A percentile compares a stretch with the other conserved stretches of the same genome.
These are phyloP conservation scores for Fonsecaea pugnacius DNA, from an alignment of 2,329 filamentous ascomycete genomes.

Conservation along the genomic window DNA sequence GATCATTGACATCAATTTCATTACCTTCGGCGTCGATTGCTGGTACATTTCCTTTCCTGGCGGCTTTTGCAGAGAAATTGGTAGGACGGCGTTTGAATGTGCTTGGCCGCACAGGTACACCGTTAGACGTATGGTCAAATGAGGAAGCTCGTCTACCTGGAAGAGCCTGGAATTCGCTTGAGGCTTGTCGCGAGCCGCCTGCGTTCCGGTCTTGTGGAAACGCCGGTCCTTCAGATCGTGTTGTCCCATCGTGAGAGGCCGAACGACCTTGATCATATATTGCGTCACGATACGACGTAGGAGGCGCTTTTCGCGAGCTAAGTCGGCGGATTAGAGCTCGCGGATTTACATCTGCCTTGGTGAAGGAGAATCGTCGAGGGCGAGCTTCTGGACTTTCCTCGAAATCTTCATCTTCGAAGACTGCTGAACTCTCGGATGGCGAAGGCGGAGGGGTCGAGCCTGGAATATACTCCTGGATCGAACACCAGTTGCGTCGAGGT, in stretches of 20 bases:
- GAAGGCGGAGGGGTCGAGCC: conserved; percentile 74
- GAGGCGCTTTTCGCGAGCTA: conserved; percentile 50
- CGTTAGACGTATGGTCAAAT: conserved; percentile 34
- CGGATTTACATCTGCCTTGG: conserved; percentile 58
- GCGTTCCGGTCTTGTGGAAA: conserved; percentile 17
- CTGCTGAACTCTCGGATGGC: conserved; percentile 57
- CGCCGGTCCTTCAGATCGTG: conserved; percentile 4
- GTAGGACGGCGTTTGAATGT: conserved; percentile 72
- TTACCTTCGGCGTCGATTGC: conserved; percentile 52
- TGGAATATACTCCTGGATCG: conserved; percentile 81
- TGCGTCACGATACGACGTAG: conserved; percentile 45
- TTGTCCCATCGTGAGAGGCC: conserved; percentile 34
- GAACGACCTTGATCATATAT: conserved; percentile 37
- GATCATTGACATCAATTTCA: conserved; percentile 54
- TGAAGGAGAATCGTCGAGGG: conserved; percentile 65
- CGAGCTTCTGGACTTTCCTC: conserved; percentile 41
- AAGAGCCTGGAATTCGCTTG: conserved; percentile 24
- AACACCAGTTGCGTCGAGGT: conserved; percentile 93
- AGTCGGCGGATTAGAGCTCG: conserved; percentile 52
- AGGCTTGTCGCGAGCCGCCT: conserved; percentile 27
- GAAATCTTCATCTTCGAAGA: conserved; percentile 32
- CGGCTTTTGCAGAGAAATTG: conserved; percentile 66
- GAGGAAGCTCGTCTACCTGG: conserved; percentile 28
- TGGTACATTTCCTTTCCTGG: conserved; percentile 55
- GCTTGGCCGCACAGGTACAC: conserved; percentile 42